Conservation (phyloP, 202 grass and related monocot species). For the Setaria italica region DNA sequence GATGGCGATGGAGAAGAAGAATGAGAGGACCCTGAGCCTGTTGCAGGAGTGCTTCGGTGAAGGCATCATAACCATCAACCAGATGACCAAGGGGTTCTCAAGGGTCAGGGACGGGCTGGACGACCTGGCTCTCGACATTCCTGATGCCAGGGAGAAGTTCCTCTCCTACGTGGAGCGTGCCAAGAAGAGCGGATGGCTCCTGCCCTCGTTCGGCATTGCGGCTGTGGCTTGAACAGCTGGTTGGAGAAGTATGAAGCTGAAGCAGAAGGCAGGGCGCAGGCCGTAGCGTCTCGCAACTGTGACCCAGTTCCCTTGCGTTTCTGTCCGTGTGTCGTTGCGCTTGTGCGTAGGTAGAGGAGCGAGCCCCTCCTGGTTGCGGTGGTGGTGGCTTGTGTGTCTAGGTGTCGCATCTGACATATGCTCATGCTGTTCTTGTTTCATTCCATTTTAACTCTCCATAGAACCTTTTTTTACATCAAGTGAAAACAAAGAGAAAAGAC, state of each 20-base stretch:
- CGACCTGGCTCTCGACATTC: constrained; percentile 95
- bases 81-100: constrained; percentile 94
- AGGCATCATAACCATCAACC: constrained; percentile 94
- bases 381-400: constrained; percentile 54
- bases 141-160: constrained; percentile 85
- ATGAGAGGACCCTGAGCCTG: constrained; percentile 64
- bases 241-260: neutral
- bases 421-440: constrained; percentile 45
- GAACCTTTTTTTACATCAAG: constrained; percentile 46
- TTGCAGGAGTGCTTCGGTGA: constrained; percentile 87
- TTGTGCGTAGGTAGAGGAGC: constrained; percentile 45
- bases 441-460: constrained; percentile 57
- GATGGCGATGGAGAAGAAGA: constrained; percentile 98
- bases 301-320: constrained; percentile 21
- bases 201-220: constrained; percentile 45
- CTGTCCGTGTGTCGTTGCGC: constrained; percentile 21
- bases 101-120: constrained; percentile 91
- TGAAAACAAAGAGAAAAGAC: constrained; percentile 35
- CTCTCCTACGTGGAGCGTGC: constrained; percentile 59
- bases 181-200: constrained; percentile 76
- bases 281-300: neutral
- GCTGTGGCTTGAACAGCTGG: constrained; percentile 41
- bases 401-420: constrained; percentile 52
- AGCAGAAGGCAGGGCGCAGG: constrained; percentile 36
- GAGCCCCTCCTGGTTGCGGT: constrained; percentile 52